These are phyloP conservation scores for Dothistroma pini DNA, from an alignment of 2,329 filamentous ascomycete species.

Conservation along the genomic window DNA sequence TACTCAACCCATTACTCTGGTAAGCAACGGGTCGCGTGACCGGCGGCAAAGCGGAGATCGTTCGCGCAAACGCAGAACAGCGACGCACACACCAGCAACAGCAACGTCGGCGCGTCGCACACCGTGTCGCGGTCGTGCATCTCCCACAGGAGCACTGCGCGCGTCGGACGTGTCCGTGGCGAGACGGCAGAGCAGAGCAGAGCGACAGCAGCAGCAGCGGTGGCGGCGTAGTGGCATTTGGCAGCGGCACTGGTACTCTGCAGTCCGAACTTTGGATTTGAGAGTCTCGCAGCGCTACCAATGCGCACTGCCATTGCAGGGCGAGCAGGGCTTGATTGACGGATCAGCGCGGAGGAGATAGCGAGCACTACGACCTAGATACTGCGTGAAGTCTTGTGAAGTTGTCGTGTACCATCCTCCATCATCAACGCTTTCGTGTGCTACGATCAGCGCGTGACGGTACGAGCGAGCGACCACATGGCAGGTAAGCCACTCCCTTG, in stretches of 20 bases:
- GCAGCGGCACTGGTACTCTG: not conserved
- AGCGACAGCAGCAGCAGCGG: not conserved
- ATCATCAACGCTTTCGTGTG: constrained; percentile 9
- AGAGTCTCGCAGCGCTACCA: not conserved
- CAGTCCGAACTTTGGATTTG: not conserved
- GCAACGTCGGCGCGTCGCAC: not conserved
- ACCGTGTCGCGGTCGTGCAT: not conserved
- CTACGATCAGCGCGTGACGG: constrained; percentile 7
- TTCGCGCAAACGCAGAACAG: not conserved
- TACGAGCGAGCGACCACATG: constrained; percentile 16
- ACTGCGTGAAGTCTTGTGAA: constrained; percentile 23
- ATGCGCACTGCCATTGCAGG: not conserved
- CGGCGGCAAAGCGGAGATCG: not conserved
- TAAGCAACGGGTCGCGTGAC: not conserved
- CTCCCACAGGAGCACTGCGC: not conserved
- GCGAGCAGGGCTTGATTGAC: not conserved
- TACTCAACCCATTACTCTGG: not conserved
- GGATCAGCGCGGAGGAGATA: constrained; percentile 4
- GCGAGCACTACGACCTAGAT: constrained; percentile 20
- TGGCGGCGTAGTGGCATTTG: not conserved
- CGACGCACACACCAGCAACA: not conserved
- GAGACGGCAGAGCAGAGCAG: not conserved
- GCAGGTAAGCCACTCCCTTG: constrained; percentile 22
- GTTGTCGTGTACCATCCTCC: constrained; percentile 13
- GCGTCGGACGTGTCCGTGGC: not conserved